Evolutionary conservation across 73 alveolate genomes (phyloP), one percentile per base, ranked within the genome.

Genomic region (Stentor roeselii): DNA sequence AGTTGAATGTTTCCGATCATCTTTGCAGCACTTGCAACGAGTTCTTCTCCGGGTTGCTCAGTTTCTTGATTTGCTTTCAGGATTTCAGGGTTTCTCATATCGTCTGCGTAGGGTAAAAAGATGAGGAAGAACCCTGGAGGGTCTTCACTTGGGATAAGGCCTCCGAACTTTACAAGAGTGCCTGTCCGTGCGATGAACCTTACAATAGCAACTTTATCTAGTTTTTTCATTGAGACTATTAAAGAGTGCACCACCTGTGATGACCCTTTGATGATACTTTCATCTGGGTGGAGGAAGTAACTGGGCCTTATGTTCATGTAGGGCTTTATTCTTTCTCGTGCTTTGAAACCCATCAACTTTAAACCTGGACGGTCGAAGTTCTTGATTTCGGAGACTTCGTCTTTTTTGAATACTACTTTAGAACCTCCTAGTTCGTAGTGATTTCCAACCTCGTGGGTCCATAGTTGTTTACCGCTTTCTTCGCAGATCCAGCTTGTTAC

Each of bases 221-320:
- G 94, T 42, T 87, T 86, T 39, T 91, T 75, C 98, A 98, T 89
- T 86, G 93, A 93, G 38, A 88, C 86, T 30, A 98, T 95, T 58
- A 97, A 76, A 30, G 99, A 99, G 88, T 98, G 98, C 77, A 90
- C 89, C 38, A 95, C 93, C 83, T 92, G 87, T 2, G 98, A 92
- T 3, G 99, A 90, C 58, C 99, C 99, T 60, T 84, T 95, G 42
- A 96, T 89, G 77, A 92, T 89, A 75, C 78, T 88, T 76, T 98
- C 99, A 88, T 98, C 99, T 15, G 99, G 99, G 89, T 96, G 96
- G 41, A 98, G 84, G 83, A 98, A 98, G 84, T 96, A 96, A 58
- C 98, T 86, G 59, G 97, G 97, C 83, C 99, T 93, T 32, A 94
- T 61, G 83, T 97, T 98, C 88, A 96, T 97, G 87, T 95, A 96